phyloP scores from a whole-genome alignment of 164 flowering plant genomes.

The Echeveria elegans region DNA sequence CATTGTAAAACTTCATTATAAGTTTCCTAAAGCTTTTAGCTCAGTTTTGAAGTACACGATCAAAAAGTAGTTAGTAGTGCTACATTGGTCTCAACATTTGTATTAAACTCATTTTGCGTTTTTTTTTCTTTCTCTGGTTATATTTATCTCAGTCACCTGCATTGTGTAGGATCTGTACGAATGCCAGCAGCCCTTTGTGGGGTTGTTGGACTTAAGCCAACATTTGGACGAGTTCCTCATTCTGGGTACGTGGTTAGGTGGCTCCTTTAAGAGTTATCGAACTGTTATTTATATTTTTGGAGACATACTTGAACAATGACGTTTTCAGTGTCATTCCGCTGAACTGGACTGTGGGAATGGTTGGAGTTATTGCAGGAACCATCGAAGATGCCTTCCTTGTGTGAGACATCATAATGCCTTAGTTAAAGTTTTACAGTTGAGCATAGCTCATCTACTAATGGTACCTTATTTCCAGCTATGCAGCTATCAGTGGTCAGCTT shows the following conservation, averaged over 20 bases:
- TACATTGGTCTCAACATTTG: neutral
- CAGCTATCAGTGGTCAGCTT: conserved; percentile 61
- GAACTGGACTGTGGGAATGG: conserved; percentile 93
- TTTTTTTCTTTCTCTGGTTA: neutral
- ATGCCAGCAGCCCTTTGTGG: conserved; percentile 98
- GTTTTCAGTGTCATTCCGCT: conserved; percentile 72
- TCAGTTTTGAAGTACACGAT: neutral
- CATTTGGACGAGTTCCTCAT: conserved; percentile 74
- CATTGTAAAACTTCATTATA: neutral
- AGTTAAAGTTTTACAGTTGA: neutral
- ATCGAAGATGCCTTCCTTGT: conserved; percentile 76
- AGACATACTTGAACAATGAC: neutral
- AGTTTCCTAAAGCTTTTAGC: neutral
- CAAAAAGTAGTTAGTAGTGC: neutral
- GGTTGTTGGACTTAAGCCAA: conserved; percentile 83
- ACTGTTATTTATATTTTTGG: neutral
- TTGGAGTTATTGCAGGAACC: conserved; percentile 79
- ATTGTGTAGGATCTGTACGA: conserved; percentile 59
- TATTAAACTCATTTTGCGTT: neutral
- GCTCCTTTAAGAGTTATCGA: neutral
- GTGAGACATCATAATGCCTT: conserved; percentile 30
- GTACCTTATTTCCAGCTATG: conserved; percentile 44
- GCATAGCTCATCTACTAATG: neutral
- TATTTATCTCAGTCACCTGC: conserved; percentile 13
- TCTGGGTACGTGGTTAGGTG: conserved; percentile 56